Evolutionary conservation across 2,329 filamentous ascomycete genomes (phyloP), one percentile per base, ranked within the genome.

Genomic region (Talaromyces islandicus): DNA sequence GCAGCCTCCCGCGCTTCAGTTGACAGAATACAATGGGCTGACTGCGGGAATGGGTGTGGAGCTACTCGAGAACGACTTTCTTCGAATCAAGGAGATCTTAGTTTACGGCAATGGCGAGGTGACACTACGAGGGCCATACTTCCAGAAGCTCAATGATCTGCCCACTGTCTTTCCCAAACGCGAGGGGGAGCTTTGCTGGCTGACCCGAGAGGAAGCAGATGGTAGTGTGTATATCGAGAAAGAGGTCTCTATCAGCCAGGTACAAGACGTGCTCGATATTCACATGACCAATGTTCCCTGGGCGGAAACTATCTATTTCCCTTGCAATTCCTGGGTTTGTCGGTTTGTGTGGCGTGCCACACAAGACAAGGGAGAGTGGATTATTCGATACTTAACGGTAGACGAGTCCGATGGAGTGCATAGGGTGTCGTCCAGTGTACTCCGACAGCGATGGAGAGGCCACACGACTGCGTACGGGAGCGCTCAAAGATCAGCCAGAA

Each of bases 251-350:
- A 59, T 80, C 0, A 55, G 64, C 0, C 61, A 74, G 0, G 73
- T 87, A 0, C 65, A 75, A 1, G 63, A 70, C 1, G 70, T 77
- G 6, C 73, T 83, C 0, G 68, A 68, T 0, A 70, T 89, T 0
- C 67, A 77, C 0, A 71, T 81, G 2, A 90, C 87, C 0, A 91
- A 90, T 60, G 69, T 46, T 7, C 53, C 35, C 6, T 62, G 60
- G 77, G 46, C 59, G 61, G 67, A 12, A 52, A 65, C 25, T 27
- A 27, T 6, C 25, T 27, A 9, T 7, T 2, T 25, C 0, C 7
- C 27, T 9, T 55, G 68, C 0, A 73, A 75, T 54, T 68, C 72
- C 0, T 1, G 24, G 67, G 0, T 64, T 68, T 1, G 60, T 70
- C 0, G 65, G 69, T 11, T 73, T 65, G 35, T 76, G 72, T 52